Evolutionary conservation across 1,284 basidiomycete genomes (phyloP).

Genomic region (Phellopilus nigrolimitatus): DNA sequence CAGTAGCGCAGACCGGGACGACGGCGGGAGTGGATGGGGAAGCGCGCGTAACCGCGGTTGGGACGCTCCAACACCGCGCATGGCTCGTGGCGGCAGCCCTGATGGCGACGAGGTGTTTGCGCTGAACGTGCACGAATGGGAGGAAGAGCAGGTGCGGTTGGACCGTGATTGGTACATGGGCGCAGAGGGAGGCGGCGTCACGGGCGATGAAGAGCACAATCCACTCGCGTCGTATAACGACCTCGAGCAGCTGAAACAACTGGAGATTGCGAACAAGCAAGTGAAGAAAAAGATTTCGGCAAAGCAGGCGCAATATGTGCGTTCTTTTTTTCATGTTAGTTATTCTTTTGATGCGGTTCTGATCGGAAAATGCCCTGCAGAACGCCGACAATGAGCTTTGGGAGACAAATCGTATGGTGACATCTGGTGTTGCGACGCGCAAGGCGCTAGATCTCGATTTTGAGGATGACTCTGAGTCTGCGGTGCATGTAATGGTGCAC

Average conservation of each 20-base stretch:
- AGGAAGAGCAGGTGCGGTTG: slow-evolving; percentile 85
- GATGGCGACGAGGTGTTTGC: slow-evolving; percentile 55
- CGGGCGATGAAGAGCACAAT: slow-evolving; percentile 89
- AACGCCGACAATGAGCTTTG: slow-evolving; percentile 97
- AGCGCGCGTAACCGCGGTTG: slow-evolving; percentile 59
- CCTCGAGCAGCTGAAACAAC: slow-evolving; percentile 64
- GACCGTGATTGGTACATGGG: slow-evolving; percentile 94
- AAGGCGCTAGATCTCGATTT: slow-evolving; percentile 85
- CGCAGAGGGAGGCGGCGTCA: slow-evolving; percentile 81
- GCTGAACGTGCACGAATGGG: slow-evolving; percentile 82
- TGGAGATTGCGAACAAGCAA: slow-evolving; percentile 76
- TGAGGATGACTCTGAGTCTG: slow-evolving; percentile 91
- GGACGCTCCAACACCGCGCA: slow-evolving; percentile 85
- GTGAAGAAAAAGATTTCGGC: slow-evolving; percentile 87
- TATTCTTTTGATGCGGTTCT: slow-evolving; percentile 8
- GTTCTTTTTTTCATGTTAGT: slow-evolving; percentile 28
- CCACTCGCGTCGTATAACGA: slow-evolving; percentile 91
- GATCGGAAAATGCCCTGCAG: slow-evolving; percentile 58
- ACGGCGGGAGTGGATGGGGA: slow-evolving; percentile 43
- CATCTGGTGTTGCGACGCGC: slow-evolving; percentile 88
- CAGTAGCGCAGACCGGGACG: slow-evolving; percentile 48
- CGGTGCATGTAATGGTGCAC: slow-evolving; percentile 96
- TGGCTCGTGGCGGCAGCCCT: slow-evolving; percentile 55
- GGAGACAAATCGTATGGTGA: slow-evolving; percentile 97
- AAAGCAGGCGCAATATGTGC: slow-evolving; percentile 88